A percentile compares a stretch with the other conserved stretches of the same genome.
These are phyloP conservation scores for Mesostigma viride DNA, from an alignment of 139 green algal genomes.

Conservation along the genomic window DNA sequence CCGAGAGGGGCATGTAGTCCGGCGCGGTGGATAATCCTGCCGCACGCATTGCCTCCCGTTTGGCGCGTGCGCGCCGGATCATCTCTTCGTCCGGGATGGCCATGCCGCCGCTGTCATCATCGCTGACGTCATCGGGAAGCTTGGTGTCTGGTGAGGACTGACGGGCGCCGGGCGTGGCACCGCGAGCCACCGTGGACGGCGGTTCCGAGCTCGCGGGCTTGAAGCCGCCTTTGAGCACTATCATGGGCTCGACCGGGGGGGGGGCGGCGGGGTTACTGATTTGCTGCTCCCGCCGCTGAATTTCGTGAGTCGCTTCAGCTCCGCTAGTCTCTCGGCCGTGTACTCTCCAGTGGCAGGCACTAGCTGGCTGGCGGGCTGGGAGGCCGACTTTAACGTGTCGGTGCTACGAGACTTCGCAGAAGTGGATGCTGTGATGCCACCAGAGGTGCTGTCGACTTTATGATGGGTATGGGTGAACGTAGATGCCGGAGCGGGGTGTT, in stretches of 20 bases:
- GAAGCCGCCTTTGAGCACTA: slow-evolving; percentile 20
- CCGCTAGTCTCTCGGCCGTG: slow-evolving; percentile 24
- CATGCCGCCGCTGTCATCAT: slow-evolving; percentile 7
- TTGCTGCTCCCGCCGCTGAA: no score
- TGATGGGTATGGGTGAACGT: not conserved
- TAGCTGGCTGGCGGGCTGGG: not conserved
- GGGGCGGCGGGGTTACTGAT: no score
- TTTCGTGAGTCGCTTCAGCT: slow-evolving; percentile 11
- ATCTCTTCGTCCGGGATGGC: slow-evolving; percentile 22
- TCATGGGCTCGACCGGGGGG: slow-evolving; percentile 18
- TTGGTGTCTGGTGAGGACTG: no score
- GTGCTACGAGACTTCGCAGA: not conserved
- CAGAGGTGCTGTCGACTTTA: not conserved
- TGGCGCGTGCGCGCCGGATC: slow-evolving; percentile 22
- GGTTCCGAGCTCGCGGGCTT: slow-evolving; percentile 7
- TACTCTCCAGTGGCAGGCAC: slow-evolving; percentile 21
- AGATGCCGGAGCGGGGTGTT: not conserved
- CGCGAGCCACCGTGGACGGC: no score
- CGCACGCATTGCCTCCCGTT: slow-evolving; percentile 22
- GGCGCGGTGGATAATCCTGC: no score
- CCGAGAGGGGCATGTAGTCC: slow-evolving; percentile 23
- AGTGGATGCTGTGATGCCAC: no score
- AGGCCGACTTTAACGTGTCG: not conserved
- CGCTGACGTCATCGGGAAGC: no score
- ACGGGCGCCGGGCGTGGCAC: no score